Evolutionary conservation across 2,329 filamentous ascomycete species (phyloP), one percentile per base, ranked within the genome.

Genomic region (Coniochaeta sp.): DNA sequence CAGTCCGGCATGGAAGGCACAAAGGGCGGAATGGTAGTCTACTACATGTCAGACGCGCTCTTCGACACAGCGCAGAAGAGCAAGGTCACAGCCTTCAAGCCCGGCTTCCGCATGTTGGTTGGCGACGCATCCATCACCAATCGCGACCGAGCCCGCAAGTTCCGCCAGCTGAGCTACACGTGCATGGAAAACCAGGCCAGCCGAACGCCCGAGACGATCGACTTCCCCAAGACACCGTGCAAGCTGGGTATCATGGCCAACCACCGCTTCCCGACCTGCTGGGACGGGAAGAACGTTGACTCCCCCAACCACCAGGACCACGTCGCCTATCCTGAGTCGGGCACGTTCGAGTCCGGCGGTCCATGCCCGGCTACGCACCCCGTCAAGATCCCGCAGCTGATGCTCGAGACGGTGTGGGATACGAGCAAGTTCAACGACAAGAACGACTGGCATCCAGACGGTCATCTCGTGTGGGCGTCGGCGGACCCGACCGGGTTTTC

Each of bases 251-350:
- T 74, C 54, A 69, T 71, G 61, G 68, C 69, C 3, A 73, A 72
- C 60, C 69, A 72, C 55, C 68, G 70, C 5, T 74, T 75, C 64
- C 74, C 73, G 16, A 70, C 66, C 12, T 80, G 75, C 67, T 81
- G 77, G 77, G 69, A 81, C 55, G 77, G 76, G 42, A 65, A 67
- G 45, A 68, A 78, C 56, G 58, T 75, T 48, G 75, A 78, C 60
- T 64, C 68, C 4, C 52, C 65, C 1, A 70, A 79, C 60, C 75
- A 79, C 64, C 55, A 67, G 52, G 65, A 66, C 53, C 72, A 74
- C 58, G 69, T 73, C 5, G 63, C 74, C 10, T 76, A 73, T 55
- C 69, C 72, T 51, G 71, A 62, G 62, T 61, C 31, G 35, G 70
- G 67, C 6, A 72, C 65, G 35, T 72, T 67, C 58, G 69, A 61